Base-by-base conservation (phyloP, 306 rosid species). In the Alnus glutinosa region DNA sequence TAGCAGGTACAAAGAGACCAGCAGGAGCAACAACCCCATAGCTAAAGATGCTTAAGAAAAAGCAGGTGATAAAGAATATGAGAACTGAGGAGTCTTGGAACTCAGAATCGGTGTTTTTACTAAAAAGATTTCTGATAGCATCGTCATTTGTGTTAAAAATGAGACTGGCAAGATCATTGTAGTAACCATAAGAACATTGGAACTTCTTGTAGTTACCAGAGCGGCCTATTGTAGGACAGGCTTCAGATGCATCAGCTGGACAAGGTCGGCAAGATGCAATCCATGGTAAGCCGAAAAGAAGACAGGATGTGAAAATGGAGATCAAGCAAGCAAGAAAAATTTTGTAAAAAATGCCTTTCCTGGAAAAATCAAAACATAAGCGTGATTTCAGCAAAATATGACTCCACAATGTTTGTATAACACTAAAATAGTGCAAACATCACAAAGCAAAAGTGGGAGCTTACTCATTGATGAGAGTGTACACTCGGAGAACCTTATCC, bases 161-260 rank as follows among this genome's bases (percentile, higher is more conserved):
- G 73, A 95, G 98, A 85, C 99, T 95, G 75, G 99, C 99, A 77
- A 95, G 98, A 84, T 92, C 98, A 79, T 95, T 95, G 77, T 95
- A 93, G 69, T 93, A 85, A 79, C 84, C 83, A 72, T 91, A 80
- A 66, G 91, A 83, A 73, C 99, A 95, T 55, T 91, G 98, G 55
- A 95, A 95, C 90, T 91, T 95, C 92, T 95, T 95, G 91, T 89
- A 95, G 94, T 89, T 93, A 70, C 99, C 99, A 4, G 99, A 95
- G 80, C 98, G 92, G 74, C 98, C 98, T 57, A 95, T 91, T 50
- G 99, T 91, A 28, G 99, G 99, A 77, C 99, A 95, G 49, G 86
- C 90, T 85, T 95, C 98, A 47, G 72, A 62, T 70, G 99, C 87
- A 79, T 87, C 85, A 47, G 74, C 12, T 34, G 99, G 99, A 79